These are phyloP conservation scores for Lachnellula subtilissima DNA, from an alignment of 2,329 filamentous ascomycete genomes.

Conservation along the genomic window DNA sequence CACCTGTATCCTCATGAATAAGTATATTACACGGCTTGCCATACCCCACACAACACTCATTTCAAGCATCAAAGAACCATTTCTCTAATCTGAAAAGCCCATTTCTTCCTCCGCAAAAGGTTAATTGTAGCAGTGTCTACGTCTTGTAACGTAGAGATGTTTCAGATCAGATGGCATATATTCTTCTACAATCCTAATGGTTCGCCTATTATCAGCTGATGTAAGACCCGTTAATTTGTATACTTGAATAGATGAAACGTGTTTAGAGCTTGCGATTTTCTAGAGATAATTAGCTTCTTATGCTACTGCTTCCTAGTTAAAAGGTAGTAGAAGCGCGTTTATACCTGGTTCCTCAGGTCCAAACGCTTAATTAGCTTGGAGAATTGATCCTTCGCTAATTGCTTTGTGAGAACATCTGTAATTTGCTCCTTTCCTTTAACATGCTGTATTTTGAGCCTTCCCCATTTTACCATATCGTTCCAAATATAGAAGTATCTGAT, in stretches of 20 bases:
- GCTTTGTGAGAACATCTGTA: too few relatives aligned
- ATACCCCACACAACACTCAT: conserved; percentile 22
- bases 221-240: conserved; percentile 10
- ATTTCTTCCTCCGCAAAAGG: conserved; percentile 12
- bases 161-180: conserved; percentile 10
- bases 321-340: neutral
- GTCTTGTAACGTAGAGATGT: neutral
- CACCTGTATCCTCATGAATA: conserved; percentile 12
- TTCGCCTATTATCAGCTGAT: conserved; percentile 5
- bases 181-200: conserved; percentile 20
- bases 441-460: too few relatives aligned
- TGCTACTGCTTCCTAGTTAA: conserved; percentile 9
- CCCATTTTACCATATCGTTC: too few relatives aligned
- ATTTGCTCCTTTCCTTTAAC: too few relatives aligned
- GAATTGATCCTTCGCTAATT: too few relatives aligned
- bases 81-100: conserved; percentile 14
- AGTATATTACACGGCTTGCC: conserved; percentile 24
- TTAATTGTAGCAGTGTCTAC: conserved; percentile 1
- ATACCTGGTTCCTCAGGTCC: too few relatives aligned
- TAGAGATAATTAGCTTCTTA: conserved; percentile 14
- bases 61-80: conserved; percentile 16
- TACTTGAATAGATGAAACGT: conserved; percentile 8
- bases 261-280: conserved; percentile 11
- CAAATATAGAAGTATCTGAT: too few relatives aligned
- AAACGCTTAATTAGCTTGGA: too few relatives aligned